Evolutionary conservation across 805 yeast genomes (phyloP).

Genomic region (Ogataea philodendri): DNA sequence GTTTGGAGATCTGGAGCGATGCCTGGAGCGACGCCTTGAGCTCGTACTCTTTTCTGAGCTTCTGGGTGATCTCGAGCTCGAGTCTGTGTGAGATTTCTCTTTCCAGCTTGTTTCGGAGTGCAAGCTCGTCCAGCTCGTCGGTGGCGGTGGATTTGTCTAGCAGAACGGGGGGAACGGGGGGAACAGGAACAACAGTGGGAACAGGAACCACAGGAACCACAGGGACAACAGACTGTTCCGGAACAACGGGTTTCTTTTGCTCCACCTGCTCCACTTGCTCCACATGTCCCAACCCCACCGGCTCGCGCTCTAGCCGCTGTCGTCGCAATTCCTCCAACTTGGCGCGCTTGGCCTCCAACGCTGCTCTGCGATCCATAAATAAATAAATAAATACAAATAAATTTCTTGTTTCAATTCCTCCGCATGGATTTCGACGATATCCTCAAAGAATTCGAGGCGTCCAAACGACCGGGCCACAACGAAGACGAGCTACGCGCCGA

Average conservation of each 20-base stretch:
- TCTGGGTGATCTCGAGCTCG: conserved; percentile 12
- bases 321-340: conserved; percentile 51
- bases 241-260: too few relatives aligned
- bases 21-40: conserved; percentile 6
- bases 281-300: not conserved
- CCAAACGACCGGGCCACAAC: conserved; percentile 26
- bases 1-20: conserved; percentile 1
- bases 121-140: conserved; percentile 13
- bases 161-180: not conserved
- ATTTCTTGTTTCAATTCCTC: conserved; percentile 1
- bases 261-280: too few relatives aligned
- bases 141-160: conserved; percentile 7
- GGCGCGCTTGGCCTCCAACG: conserved; percentile 50
- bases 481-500: conserved; percentile 28
- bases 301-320: conserved; percentile 39
- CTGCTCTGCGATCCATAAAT: conserved; percentile 28
- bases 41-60: conserved; percentile 12
- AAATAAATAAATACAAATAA: conserved; percentile 3
- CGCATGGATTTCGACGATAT: conserved; percentile 74
- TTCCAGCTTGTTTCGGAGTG: conserved; percentile 13
- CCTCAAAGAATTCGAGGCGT: conserved; percentile 58
- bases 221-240: too few relatives aligned
- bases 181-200: too few relatives aligned
- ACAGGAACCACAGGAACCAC: not conserved
- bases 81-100: conserved; percentile 12